Percentiles rank a stretch among this genome's conserved stretches.
phyloP scores from a whole-genome alignment of 2,329 filamentous ascomycete genomes.

The Drechslerella coelobrocha region DNA sequence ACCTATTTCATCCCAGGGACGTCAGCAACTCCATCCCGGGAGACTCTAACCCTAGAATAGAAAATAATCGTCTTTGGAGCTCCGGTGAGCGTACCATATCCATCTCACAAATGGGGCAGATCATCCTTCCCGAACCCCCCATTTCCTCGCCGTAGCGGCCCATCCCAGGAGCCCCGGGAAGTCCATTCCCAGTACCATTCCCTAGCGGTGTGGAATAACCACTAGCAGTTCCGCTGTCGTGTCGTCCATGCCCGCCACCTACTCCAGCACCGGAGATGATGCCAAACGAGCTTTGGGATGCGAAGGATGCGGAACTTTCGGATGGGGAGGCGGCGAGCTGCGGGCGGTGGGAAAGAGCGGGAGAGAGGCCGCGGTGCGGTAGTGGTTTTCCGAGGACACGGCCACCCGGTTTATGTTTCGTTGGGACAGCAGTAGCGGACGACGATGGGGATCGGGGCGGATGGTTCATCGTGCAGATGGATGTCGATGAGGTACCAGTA shows the following conservation, averaged over 20 bases:
- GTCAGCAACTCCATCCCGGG: slow-evolving; percentile 1
- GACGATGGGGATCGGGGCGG: slow-evolving; percentile 30
- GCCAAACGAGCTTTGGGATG: slow-evolving; percentile 45
- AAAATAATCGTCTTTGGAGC: background rate
- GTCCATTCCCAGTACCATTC: slow-evolving; percentile 30
- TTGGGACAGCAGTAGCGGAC: slow-evolving; percentile 20
- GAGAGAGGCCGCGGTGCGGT: slow-evolving; percentile 30
- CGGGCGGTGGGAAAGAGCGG: slow-evolving; percentile 36
- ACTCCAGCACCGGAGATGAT: slow-evolving; percentile 34
- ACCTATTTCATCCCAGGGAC: slow-evolving; percentile 64
- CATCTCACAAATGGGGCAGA: slow-evolving; percentile 97
- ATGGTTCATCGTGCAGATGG: slow-evolving; percentile 35
- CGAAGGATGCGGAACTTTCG: slow-evolving; percentile 43
- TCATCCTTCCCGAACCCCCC: slow-evolving; percentile 64
- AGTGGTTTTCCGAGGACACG: slow-evolving; percentile 42
- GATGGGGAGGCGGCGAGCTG: slow-evolving; percentile 41
- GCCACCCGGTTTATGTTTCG: slow-evolving; percentile 38
- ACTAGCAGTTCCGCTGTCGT: slow-evolving; percentile 36
- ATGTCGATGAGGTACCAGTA: slow-evolving; percentile 18
- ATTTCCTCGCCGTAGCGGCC: slow-evolving; percentile 21
- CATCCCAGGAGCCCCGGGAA: slow-evolving; percentile 31
- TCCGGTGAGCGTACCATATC: slow-evolving; percentile 75
- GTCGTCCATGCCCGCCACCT: slow-evolving; percentile 25
- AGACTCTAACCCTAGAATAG: background rate
- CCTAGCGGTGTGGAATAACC: slow-evolving; percentile 41